phyloP scores from a whole-genome alignment of 805 yeast genomes.

The Yamadazyma takamatsuzukensis region DNA sequence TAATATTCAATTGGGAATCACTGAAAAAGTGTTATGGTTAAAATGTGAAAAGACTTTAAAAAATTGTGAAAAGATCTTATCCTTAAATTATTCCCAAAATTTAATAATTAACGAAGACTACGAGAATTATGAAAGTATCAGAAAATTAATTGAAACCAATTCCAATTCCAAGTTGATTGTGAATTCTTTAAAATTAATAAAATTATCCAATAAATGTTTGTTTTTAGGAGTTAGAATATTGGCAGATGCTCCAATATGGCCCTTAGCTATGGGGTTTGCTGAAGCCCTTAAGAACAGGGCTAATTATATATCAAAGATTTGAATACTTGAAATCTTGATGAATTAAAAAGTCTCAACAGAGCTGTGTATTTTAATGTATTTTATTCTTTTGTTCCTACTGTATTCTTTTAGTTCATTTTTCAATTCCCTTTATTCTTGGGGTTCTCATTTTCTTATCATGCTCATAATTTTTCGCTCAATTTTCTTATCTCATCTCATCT shows the following conservation, averaged over 20 bases:
- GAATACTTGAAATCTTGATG: too few species aligned
- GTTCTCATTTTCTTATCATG: too few species aligned
- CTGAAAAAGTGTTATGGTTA: slow-evolving; percentile 60
- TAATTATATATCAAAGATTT: slow-evolving; percentile 14
- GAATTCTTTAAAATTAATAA: slow-evolving; percentile 24
- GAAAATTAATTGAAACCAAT: slow-evolving; percentile 45
- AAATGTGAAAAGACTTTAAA: slow-evolving; percentile 57
- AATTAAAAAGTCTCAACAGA: too few species aligned
- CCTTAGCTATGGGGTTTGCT: slow-evolving; percentile 72
- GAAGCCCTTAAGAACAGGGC: slow-evolving; percentile 68
- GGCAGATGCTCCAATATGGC: slow-evolving; percentile 88
- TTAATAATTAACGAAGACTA: slow-evolving; percentile 8
- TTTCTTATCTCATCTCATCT: too few species aligned
- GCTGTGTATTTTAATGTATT: too few species aligned
- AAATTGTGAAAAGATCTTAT: slow-evolving; percentile 55
- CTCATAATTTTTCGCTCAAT: too few species aligned
- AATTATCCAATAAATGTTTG: slow-evolving; percentile 52
- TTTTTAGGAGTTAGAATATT: slow-evolving; percentile 71
- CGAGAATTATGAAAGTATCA: slow-evolving; percentile 37
- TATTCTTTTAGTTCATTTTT: too few species aligned
- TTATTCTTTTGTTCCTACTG: too few species aligned
- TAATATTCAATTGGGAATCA: slow-evolving; percentile 20
- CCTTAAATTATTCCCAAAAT: slow-evolving; percentile 16
- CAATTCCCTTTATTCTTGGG: too few species aligned
- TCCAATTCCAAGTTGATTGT: slow-evolving; percentile 12